These are phyloP conservation scores for Geranomyces michiganensis DNA, from an alignment of 192 early-diverging fungal genomes.

Conservation along the genomic window DNA sequence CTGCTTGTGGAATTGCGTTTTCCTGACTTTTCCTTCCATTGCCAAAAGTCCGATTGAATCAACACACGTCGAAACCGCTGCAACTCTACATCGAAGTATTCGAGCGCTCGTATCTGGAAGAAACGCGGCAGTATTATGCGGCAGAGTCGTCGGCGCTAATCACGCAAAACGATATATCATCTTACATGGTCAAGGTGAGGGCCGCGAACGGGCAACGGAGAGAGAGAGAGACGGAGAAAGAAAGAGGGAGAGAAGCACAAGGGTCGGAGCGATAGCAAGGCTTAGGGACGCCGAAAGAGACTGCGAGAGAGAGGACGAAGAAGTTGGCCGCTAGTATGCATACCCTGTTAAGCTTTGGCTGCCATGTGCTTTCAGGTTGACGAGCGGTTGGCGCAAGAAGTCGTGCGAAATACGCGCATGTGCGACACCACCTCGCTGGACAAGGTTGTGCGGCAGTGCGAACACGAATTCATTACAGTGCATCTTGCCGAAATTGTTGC, in stretches of 20 bases:
- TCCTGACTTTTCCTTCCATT: constrained; percentile 1
- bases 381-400: constrained; percentile 67
- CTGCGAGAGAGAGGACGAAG: no score
- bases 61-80: constrained; percentile 65
- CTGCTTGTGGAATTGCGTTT: background rate
- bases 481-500: constrained; percentile 65
- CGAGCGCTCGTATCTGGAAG: constrained; percentile 70
- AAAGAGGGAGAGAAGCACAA: constrained; percentile 10
- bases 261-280: background rate
- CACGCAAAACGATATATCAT: constrained; percentile 58
- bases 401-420: constrained; percentile 58
- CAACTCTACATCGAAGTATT: constrained; percentile 79
- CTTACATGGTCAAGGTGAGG: constrained; percentile 69
- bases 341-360: no score
- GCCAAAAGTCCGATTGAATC: constrained; percentile 61
- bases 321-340: no score
- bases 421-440: constrained; percentile 69
- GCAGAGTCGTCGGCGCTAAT: constrained; percentile 65
- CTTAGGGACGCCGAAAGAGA: no score
- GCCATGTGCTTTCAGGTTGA: constrained; percentile 31
- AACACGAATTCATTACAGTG: constrained; percentile 71
- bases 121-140: constrained; percentile 71
- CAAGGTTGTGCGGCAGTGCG: constrained; percentile 53
- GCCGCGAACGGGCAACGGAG: background rate
- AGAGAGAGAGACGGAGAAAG: background rate